These are phyloP conservation scores for Jaenimonas drosophilae DNA, from an alignment of 208 protist species.

Conservation along the genomic window DNA sequence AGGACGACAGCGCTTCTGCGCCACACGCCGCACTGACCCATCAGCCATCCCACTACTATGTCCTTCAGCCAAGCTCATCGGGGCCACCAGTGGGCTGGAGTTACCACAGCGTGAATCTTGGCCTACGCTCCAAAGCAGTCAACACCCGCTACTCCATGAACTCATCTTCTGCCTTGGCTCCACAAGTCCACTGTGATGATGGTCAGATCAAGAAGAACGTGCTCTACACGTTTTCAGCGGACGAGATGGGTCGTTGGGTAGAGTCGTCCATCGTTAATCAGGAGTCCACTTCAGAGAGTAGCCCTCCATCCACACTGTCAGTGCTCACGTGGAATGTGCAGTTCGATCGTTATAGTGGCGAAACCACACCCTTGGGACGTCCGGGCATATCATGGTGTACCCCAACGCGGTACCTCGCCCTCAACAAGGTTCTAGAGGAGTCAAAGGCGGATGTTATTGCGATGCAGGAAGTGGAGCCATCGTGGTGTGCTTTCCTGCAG, in stretches of 20 bases:
- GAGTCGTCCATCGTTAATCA: too few species aligned
- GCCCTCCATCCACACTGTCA: conserved; percentile 10
- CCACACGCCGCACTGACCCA: conserved; percentile 38
- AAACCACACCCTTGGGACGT: conserved; percentile 35
- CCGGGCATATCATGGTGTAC: conserved; percentile 55
- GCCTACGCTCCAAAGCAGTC: conserved; percentile 38
- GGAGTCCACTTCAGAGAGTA: too few species aligned
- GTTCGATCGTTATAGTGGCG: conserved; percentile 33
- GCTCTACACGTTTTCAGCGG: conserved; percentile 6
- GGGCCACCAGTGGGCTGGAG: conserved; percentile 50
- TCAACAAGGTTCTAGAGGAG: conserved; percentile 18
- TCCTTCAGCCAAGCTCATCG: conserved; percentile 21
- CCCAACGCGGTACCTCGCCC: conserved; percentile 32
- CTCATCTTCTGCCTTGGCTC: too few species aligned
- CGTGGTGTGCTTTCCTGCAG: conserved; percentile 31
- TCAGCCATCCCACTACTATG: conserved; percentile 50
- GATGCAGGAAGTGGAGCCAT: conserved; percentile 49
- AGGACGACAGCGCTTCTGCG: background rate
- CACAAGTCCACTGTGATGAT: too few species aligned
- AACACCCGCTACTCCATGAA: conserved; percentile 42
- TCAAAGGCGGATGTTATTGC: conserved; percentile 44
- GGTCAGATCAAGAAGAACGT: too few species aligned
- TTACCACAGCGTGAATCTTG: conserved; percentile 60
- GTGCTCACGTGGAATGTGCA: conserved; percentile 51
- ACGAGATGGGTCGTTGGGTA: conserved; percentile 5